These are phyloP conservation scores for Amaranthus palmeri DNA, from an alignment of 148 eudicot species.

Conservation along the genomic window DNA sequence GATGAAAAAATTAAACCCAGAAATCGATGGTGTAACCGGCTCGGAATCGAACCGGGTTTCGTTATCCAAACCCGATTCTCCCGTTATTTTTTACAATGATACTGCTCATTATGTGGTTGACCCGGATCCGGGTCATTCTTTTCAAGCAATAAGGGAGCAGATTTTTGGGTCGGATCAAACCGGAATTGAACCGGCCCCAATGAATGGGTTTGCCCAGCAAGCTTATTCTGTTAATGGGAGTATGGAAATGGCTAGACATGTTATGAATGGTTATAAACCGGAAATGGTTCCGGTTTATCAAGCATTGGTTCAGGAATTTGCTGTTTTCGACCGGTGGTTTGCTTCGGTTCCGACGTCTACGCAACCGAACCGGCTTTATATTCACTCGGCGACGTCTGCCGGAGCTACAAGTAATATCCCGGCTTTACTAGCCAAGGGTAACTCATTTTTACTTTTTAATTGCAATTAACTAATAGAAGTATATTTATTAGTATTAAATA, in stretches of 20 bases:
- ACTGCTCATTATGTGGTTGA: slow-evolving; percentile 65
- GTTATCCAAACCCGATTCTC: slow-evolving; percentile 44
- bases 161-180: slow-evolving; percentile 65
- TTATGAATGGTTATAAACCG: slow-evolving; percentile 68
- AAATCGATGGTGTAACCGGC: slow-evolving; percentile 64
- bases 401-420: slow-evolving; percentile 80
- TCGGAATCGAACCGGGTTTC: slow-evolving; percentile 49
- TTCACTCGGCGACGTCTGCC: slow-evolving; percentile 76
- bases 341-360: slow-evolving; percentile 82
- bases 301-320: slow-evolving; percentile 59
- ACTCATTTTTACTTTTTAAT: not conserved
- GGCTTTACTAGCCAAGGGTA: slow-evolving; percentile 50
- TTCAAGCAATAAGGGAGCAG: slow-evolving; percentile 77
- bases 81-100: slow-evolving; percentile 32
- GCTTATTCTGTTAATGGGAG: slow-evolving; percentile 51
- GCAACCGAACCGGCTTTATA: slow-evolving; percentile 76
- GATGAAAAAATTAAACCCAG: slow-evolving; percentile 68
- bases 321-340: slow-evolving; percentile 86
- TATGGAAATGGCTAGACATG: slow-evolving; percentile 55
- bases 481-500: no score
- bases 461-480: not conserved
- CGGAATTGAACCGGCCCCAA: slow-evolving; percentile 44
- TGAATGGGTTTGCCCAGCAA: slow-evolving; percentile 80
- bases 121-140: slow-evolving; percentile 92
- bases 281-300: slow-evolving; percentile 57